These are phyloP conservation scores for Myriosclerotinia curreyana DNA, from an alignment of 2,329 filamentous ascomycete genomes.

Conservation along the genomic window DNA sequence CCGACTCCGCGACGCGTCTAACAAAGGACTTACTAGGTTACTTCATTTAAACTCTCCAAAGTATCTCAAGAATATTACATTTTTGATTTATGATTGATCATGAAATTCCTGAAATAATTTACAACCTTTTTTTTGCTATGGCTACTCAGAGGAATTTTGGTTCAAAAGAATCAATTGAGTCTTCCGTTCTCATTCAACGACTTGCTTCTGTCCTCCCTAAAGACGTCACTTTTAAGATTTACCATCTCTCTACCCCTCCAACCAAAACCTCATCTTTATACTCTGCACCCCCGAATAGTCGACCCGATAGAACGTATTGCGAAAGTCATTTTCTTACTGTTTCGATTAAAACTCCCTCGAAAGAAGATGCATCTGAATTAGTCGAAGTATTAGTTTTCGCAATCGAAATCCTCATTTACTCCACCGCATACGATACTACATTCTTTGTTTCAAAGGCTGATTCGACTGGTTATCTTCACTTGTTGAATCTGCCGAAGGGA, in stretches of 20 bases:
- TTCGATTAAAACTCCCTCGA: slow-evolving; percentile 43
- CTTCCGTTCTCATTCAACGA: slow-evolving; percentile 34
- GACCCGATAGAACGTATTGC: slow-evolving; percentile 75
- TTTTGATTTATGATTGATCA: slow-evolving; percentile 22
- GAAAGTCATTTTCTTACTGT: slow-evolving; percentile 77
- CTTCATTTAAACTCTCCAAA: not conserved
- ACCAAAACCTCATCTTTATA: slow-evolving; percentile 72
- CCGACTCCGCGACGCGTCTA: slow-evolving; percentile 26
- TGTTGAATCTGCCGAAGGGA: slow-evolving; percentile 61
- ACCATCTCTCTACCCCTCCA: slow-evolving; percentile 86
- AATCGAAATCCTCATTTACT: slow-evolving; percentile 85
- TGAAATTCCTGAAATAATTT: slow-evolving; percentile 22
- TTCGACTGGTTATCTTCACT: slow-evolving; percentile 81
- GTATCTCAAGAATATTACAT: not conserved
- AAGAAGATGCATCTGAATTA: slow-evolving; percentile 30
- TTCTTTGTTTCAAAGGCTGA: slow-evolving; percentile 97
- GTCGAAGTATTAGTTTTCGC: slow-evolving; percentile 67
- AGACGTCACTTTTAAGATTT: slow-evolving; percentile 60
- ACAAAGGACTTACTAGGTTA: not conserved
- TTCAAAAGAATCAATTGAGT: slow-evolving; percentile 30
- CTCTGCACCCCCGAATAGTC: slow-evolving; percentile 68
- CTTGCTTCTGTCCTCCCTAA: slow-evolving; percentile 48
- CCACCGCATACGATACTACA: slow-evolving; percentile 74
- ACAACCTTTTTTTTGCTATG: slow-evolving; percentile 33
- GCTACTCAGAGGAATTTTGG: slow-evolving; percentile 31